phyloP scores from a whole-genome alignment of 1,284 basidiomycete genomes.

The Phellopilus nigrolimitatus region DNA sequence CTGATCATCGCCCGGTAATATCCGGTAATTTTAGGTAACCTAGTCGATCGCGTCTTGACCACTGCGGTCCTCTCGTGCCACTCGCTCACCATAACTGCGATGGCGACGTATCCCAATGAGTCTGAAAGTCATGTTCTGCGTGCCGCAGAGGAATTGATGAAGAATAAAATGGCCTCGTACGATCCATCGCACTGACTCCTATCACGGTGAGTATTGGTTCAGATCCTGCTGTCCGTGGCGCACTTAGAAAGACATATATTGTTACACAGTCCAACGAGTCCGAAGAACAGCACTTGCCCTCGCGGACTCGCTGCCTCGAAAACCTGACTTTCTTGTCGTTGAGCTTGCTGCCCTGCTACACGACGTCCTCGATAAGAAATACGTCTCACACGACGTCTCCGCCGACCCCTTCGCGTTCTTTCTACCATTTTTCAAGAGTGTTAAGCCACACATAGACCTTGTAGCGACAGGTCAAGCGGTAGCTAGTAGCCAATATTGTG shows the following conservation, averaged over 20 bases:
- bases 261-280: constrained; percentile 69
- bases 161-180: constrained; percentile 73
- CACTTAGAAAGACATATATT: constrained; percentile 12
- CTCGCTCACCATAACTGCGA: neutral
- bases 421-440: constrained; percentile 56
- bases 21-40: neutral
- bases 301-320: constrained; percentile 41
- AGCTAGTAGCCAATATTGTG: constrained; percentile 56
- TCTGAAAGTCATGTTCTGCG: constrained; percentile 1
- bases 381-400: constrained; percentile 54
- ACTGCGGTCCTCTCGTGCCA: neutral
- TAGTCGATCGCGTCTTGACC: neutral
- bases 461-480: constrained; percentile 56
- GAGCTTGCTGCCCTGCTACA: constrained; percentile 72
- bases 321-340: constrained; percentile 48
- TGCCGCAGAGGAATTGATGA: constrained; percentile 38
- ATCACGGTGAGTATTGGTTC: constrained; percentile 62
- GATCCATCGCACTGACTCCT: constrained; percentile 89
- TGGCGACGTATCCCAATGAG: constrained; percentile 7
- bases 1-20: neutral
- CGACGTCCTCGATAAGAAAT: constrained; percentile 86
- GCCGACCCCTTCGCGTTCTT: constrained; percentile 63
- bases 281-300: constrained; percentile 70
- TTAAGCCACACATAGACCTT: constrained; percentile 45
- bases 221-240: constrained; percentile 1